Evolutionary conservation across 257 asterid species (phyloP), one percentile per base, ranked within the genome.

Genomic region (Handroanthus guayacan): DNA sequence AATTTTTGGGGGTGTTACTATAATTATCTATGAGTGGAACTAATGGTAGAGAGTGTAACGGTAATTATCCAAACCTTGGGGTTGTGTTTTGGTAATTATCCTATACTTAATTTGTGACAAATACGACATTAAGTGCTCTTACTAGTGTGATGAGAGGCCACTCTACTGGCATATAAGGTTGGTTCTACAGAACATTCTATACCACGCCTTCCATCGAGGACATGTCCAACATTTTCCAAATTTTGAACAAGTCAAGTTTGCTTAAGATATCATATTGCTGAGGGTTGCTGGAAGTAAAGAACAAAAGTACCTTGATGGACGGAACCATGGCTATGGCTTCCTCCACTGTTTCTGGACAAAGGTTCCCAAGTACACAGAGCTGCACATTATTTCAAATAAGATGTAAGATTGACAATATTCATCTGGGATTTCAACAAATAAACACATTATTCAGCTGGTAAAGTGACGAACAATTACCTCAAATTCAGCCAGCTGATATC

Each of bases 321-420:
- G 97, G 97, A 72, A 90, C 94, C 92, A 87, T 85, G 65, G 91
- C 88, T 70, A 89, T 84, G 61, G 87, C 97, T 83, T 90, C 97
- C 78, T 89, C 94, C 13, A 86, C 91, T 0, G 92, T 89, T 68
- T 89, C 95, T 1, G 95, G 95, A 75, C 95, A 87, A 51, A 89
- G 91, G 81, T 87, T 89, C 80, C 95, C 95, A 56, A 89, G 91
- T 43, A 80, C 84, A 69, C 84, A 87, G 18, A 90, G 97, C 97
- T 89, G 87, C 83, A 85, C 14, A 63, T 47, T 5, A 63, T 47
- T 5, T 60, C 66, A 61, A 5, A 43, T 67, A 43, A 56, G 2
- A 38, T 20, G 18, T 36, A 48, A 55, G 50, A 51, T 63, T 11
- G 39, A 18, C 37, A 20, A 9, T 12, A 56, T 57, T 25, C 14